Evolutionary conservation across 768 basidiomycete genomes (phyloP), one percentile per base, ranked within the genome.

Genomic region (Cytidiella melzeri): DNA sequence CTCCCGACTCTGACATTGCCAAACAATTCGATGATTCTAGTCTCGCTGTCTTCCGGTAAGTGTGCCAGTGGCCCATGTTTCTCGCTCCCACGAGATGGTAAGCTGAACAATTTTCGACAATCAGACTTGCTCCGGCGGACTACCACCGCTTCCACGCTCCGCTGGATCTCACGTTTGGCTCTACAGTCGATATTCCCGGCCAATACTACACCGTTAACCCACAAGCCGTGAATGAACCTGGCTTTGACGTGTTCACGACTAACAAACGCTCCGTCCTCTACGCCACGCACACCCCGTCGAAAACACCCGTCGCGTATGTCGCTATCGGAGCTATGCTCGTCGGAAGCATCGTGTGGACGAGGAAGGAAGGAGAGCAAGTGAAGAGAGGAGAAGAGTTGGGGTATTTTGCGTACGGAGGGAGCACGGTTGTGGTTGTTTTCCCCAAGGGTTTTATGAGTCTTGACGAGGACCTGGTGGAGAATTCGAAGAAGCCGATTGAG

Each of bases 71-170:
- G 30, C 30, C 15, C 30, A 34, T 28, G 10, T n/a, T 4, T 7
- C 12, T 7, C 10, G 19, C 41, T 26, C 34, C 30, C 15, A 34
- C 30, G 30, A 15, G 25, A 13, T 20, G 15, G 23, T 24, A 15
- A 43, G 5, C 13, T 43, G 43, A 20, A 21, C 12, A 34, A 7
- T 7, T 7, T 7, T 34, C 15, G 30, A 15, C 30, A 34, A 9
- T 5, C 44, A 60, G 63, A 6, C 77, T 92, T 15, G 87, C 90
- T 0, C 90, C 87, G 0, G 75, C 81, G 7, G 88, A 91, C 61
- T 90, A 90, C 57, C 88, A 91, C 60, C 79, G 87, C 12, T 89
- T 85, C 73, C 87, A 88, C 54, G 76, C 76, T 27, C 84, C 85
- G 12, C 68, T 84, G 23, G 81, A 83, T 46, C 81, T 73, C 30